Conservation (phyloP, 2,329 filamentous ascomycete genomes). For the Nannizziopsis barbatae region DNA sequence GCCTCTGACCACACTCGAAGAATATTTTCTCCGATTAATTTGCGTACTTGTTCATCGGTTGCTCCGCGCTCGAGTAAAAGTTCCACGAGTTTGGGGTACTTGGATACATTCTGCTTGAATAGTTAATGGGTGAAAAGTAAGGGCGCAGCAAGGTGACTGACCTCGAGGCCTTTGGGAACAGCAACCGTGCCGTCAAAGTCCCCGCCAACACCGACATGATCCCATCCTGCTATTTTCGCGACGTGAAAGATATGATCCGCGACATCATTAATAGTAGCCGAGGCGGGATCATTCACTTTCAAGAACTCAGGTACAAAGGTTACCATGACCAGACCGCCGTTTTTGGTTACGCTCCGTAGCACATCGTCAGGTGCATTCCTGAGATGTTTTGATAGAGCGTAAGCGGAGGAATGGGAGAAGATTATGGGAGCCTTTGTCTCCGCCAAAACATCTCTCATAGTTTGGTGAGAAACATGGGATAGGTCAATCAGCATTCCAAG, state of each 20-base stretch:
- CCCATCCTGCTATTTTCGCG: constrained; percentile 23
- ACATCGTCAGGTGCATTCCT: constrained; percentile 37
- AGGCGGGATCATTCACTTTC: constrained; percentile 22
- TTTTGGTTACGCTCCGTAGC: constrained; percentile 26
- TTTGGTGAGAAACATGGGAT: constrained; percentile 21
- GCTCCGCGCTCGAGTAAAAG: constrained; percentile 29
- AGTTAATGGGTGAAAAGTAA: neutral
- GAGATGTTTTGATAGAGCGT: constrained; percentile 22
- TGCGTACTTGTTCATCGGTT: constrained; percentile 30
- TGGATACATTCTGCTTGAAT: constrained; percentile 18
- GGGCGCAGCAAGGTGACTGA: constrained; percentile 1
- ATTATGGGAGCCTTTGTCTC: constrained; percentile 20
- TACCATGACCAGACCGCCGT: constrained; percentile 35
- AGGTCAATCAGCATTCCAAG: constrained; percentile 24
- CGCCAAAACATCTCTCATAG: constrained; percentile 20
- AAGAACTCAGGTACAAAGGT: constrained; percentile 29
- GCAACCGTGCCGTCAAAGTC: constrained; percentile 27
- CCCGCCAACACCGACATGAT: constrained; percentile 28
- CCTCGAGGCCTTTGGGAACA: constrained; percentile 21
- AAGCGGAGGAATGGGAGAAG: constrained; percentile 19
- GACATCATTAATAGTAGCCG: constrained; percentile 27
- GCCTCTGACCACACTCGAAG: constrained; percentile 21
- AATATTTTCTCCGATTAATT: constrained; percentile 32
- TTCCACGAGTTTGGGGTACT: constrained; percentile 19
- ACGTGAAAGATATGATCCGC: constrained; percentile 32